These are phyloP conservation scores for Polyporus tsugae DNA, from an alignment of 1,284 basidiomycete species.

Conservation along the genomic window DNA sequence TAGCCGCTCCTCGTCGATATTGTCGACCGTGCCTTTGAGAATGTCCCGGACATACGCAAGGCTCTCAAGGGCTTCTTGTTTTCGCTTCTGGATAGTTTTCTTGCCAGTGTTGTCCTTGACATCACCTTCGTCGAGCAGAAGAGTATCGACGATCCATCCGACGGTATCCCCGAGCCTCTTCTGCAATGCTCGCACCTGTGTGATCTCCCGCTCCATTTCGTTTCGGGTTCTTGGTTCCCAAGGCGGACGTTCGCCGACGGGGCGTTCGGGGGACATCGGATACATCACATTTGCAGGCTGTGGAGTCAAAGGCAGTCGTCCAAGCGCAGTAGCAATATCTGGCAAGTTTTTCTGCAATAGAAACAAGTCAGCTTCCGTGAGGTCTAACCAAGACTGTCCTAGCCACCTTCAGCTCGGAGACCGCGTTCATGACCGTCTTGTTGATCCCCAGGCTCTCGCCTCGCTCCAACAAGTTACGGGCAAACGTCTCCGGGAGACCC, in stretches of 20 bases:
- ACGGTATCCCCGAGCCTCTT: slow-evolving; percentile 71
- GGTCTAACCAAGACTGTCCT: not conserved
- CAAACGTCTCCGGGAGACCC: slow-evolving; percentile 73
- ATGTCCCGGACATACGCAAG: slow-evolving; percentile 79
- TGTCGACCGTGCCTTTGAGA: slow-evolving; percentile 59
- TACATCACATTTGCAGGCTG: slow-evolving; percentile 56
- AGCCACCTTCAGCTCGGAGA: slow-evolving; percentile 74
- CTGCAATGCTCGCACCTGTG: slow-evolving; percentile 60
- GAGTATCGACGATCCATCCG: slow-evolving; percentile 72
- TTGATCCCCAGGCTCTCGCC: slow-evolving; percentile 84
- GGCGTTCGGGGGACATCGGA: slow-evolving; percentile 69
- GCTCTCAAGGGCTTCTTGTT: slow-evolving; percentile 74
- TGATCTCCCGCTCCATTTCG: slow-evolving; percentile 71
- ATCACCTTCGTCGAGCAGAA: slow-evolving; percentile 64
- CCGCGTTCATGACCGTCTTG: slow-evolving; percentile 79
- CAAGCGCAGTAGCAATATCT: slow-evolving; percentile 76
- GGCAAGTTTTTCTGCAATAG: slow-evolving; percentile 78
- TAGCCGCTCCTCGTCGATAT: slow-evolving; percentile 71
- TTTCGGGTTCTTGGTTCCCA: slow-evolving; percentile 72
- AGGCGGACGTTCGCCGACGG: slow-evolving; percentile 61
- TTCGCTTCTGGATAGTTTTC: slow-evolving; percentile 51
- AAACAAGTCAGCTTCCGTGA: slow-evolving; percentile 13
- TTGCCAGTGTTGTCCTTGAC: slow-evolving; percentile 49
- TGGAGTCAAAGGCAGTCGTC: slow-evolving; percentile 55
- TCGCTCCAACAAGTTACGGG: slow-evolving; percentile 75